Evolutionary conservation across 2,329 filamentous ascomycete genomes (phyloP).

Genomic region (Lasiodiplodia citricola): DNA sequence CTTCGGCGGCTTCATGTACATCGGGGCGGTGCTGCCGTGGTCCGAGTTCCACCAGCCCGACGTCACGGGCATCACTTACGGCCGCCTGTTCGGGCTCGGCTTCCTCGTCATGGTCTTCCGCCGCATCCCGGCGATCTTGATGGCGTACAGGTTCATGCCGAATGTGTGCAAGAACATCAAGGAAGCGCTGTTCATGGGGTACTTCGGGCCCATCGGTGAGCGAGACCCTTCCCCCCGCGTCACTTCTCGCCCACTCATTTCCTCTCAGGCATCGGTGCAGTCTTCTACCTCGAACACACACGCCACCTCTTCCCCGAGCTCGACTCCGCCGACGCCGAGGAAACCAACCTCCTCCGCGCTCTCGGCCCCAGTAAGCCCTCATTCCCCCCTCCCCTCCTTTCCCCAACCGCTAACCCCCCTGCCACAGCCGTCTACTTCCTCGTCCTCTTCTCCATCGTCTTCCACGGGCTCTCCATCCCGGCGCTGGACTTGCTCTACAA

Average conservation of each 20-base stretch:
- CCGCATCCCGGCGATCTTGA: slow-evolving; percentile 62
- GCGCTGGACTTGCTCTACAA: slow-evolving; percentile 48
- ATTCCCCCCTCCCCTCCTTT: slow-evolving; percentile 6
- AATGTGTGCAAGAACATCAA: slow-evolving; percentile 58
- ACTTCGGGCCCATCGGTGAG: slow-evolving; percentile 55
- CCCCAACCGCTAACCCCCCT: no score
- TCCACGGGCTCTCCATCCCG: slow-evolving; percentile 58
- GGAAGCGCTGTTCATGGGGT: slow-evolving; percentile 67
- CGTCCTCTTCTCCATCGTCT: slow-evolving; percentile 53
- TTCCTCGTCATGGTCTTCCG: slow-evolving; percentile 61
- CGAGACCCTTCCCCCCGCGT: not conserved
- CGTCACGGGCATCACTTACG: slow-evolving; percentile 48
- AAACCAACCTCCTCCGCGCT: slow-evolving; percentile 47
- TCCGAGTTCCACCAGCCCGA: slow-evolving; percentile 59
- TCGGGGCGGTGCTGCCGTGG: slow-evolving; percentile 64
- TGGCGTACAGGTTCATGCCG: slow-evolving; percentile 63
- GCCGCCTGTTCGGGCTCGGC: slow-evolving; percentile 58
- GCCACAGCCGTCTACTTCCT: slow-evolving; percentile 50
- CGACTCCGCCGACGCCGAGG: slow-evolving; percentile 46
- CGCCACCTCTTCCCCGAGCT: slow-evolving; percentile 50
- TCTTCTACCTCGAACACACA: slow-evolving; percentile 55
- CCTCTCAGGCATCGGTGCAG: slow-evolving; percentile 48
- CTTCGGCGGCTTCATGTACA: slow-evolving; percentile 65
- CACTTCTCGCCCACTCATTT: no score
- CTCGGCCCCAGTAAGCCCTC: slow-evolving; percentile 41